Percentiles rank a stretch among this genome's conserved stretches.
Conservation (phyloP, 768 basidiomycete genomes). For the Coprinopsis sp. region DNA sequence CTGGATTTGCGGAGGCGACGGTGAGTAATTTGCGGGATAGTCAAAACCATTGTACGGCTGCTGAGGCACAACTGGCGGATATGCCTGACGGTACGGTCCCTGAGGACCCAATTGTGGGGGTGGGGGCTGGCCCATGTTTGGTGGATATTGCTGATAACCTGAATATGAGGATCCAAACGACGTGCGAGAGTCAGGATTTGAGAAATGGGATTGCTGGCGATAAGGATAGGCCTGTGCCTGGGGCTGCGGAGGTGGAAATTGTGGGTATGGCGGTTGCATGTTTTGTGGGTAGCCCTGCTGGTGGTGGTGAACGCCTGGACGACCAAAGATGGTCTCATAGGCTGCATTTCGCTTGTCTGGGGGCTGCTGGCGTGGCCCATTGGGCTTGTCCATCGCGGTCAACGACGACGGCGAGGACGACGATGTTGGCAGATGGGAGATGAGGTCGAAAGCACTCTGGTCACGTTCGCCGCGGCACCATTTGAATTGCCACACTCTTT, state of each 20-base stretch:
- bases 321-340: constrained; percentile 85
- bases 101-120: constrained; percentile 18
- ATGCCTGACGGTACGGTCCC: constrained; percentile 33
- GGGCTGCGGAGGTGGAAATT: constrained; percentile 21
- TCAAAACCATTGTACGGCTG: constrained; percentile 22
- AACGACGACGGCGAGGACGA: constrained; percentile 10
- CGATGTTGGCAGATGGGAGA: constrained; percentile 12
- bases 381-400: constrained; percentile 39
- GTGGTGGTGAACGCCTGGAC: constrained; percentile 59
- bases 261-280: constrained; percentile 20
- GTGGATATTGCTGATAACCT: constrained; percentile 17
- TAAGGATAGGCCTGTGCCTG: constrained; percentile 31
- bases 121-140: constrained; percentile 14
- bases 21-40: constrained; percentile 23
- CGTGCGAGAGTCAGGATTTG: constrained; percentile 41
- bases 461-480: too few species aligned
- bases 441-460: constrained; percentile 8
- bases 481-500: too few species aligned
- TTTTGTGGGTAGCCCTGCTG: constrained; percentile 24
- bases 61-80: constrained; percentile 27
- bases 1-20: constrained; percentile 12
- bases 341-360: constrained; percentile 77
- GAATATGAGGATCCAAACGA: constrained; percentile 38
- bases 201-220: constrained; percentile 36
- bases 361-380: constrained; percentile 52